Conservation (phyloP, 2,329 filamentous ascomycete genomes). For the Sporothrix protearum region DNA sequence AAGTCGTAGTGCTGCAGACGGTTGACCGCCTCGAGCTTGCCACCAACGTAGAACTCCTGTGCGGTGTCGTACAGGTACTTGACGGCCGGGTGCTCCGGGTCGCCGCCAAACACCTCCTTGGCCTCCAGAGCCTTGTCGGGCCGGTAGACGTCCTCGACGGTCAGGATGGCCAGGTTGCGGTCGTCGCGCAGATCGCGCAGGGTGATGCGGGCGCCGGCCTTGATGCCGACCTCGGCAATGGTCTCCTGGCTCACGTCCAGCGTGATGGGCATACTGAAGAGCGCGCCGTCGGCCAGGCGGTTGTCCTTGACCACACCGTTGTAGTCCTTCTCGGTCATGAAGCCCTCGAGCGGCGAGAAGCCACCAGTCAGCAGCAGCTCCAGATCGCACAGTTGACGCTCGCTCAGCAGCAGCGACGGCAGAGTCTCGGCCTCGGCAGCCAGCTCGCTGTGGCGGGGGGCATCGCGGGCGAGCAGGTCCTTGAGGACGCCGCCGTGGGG, state of each 20-base stretch:
- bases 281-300: constrained; percentile 80
- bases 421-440: constrained; percentile 79
- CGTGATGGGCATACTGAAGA: constrained; percentile 96
- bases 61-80: constrained; percentile 80
- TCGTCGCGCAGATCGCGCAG: constrained; percentile 96
- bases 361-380: constrained; percentile 96
- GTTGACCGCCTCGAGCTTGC: constrained; percentile 93
- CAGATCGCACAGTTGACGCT: constrained; percentile 96
- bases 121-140: constrained; percentile 90
- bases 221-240: constrained; percentile 71
- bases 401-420: constrained; percentile 77
- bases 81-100: constrained; percentile 87
- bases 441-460: constrained; percentile 75
- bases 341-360: constrained; percentile 96
- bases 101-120: constrained; percentile 88
- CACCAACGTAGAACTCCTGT: constrained; percentile 88
- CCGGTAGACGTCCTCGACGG: constrained; percentile 89
- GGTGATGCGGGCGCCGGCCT: constrained; percentile 76
- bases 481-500: constrained; percentile 93
- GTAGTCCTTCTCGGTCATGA: constrained; percentile 97
- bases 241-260: constrained; percentile 75
- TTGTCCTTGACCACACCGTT: constrained; percentile 85
- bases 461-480: constrained; percentile 93
- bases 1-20: constrained; percentile 98
- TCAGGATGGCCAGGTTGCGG: constrained; percentile 91